Base-by-base conservation (phyloP, 2,329 filamentous ascomycete species). In the Botrytis porri region DNA sequence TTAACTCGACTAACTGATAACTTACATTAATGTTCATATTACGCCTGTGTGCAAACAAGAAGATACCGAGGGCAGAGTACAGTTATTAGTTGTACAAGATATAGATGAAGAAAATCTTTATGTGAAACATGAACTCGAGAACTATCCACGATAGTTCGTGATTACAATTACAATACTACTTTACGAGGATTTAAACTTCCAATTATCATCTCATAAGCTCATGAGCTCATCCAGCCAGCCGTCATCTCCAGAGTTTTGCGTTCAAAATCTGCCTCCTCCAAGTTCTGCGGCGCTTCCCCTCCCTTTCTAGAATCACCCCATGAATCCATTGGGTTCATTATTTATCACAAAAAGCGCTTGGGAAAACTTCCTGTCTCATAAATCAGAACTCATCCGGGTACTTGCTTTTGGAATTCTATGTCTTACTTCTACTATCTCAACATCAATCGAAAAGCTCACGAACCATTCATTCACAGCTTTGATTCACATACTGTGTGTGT, bases 331-430 rank as follows among this genome's bases (percentile, higher is more conserved):
- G 41, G 39, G 37, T 43, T 29, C 8, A 18, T 20, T 43, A 37
- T 39, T 39, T 18, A 62, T 41, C 60, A 29, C 25, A 25, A 20
- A 35, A 43, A 25, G n/a, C 18, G n/a, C 32, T 54, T 32, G 32
- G 64, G 45, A 67, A 54, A 14, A 39, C n/a, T 51, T 67, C 64
- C 39, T 67, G 64, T 67, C 64, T 67, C 45, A 39, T 18, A 51
- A 51, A 37, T 66, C 43, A 66, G 16, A 65, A 65, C n/a, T 39
- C 22, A 66, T 45, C 22, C 8, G 63, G 63, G 22, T 29, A 39
- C 43, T 66, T 66, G 22, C 43, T 51, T 39, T 54, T 48, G 20
- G 35, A 10, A 29, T 39, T 29, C 51, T 18, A 39, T 54, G 64
- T 54, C 32, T 66, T 48, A 67, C 29, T n/a, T 10, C n/a, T 25